A percentile compares a stretch with the other conserved stretches of the same genome.
Conservation (phyloP, 1,284 basidiomycete species). For the Anthracocystis walkeri region DNA sequence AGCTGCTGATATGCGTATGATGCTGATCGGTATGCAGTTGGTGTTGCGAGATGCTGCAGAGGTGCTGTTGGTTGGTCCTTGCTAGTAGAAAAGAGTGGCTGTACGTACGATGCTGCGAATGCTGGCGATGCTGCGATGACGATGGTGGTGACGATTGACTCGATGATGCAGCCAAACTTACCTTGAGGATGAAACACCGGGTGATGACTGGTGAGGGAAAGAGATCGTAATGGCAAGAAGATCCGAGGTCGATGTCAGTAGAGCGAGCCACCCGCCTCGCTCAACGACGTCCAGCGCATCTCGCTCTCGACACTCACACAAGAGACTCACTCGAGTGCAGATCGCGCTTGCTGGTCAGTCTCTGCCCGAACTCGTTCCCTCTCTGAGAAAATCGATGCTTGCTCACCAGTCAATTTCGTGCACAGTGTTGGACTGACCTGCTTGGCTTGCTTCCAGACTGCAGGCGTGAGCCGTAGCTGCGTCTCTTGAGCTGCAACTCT, state of each 20-base stretch:
- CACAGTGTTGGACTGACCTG: neutral
- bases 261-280: conserved; percentile 1
- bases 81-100: conserved; percentile 1
- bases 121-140: conserved; percentile 20
- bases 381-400: conserved; percentile 6
- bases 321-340: neutral
- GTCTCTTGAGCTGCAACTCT: conserved; percentile 3
- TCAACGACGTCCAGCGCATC: conserved; percentile 6
- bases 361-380: neutral
- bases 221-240: conserved; percentile 35
- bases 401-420: conserved; percentile 11
- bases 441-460: neutral
- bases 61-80: conserved; percentile 4
- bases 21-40: neutral
- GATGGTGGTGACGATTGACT: conserved; percentile 19
- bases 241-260: conserved; percentile 24
- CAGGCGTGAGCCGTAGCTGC: neutral
- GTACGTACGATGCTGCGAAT: conserved; percentile 7
- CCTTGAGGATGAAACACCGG: conserved; percentile 53
- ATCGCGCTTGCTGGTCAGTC: conserved; percentile 1
- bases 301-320: neutral
- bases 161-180: conserved; percentile 35
- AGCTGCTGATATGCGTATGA: neutral
- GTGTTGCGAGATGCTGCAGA: conserved; percentile 1
- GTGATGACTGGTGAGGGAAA: conserved; percentile 47